Evolutionary conservation across 768 basidiomycete genomes (phyloP), one percentile per base, ranked within the genome.

Genomic region (Auricularia heimuer): DNA sequence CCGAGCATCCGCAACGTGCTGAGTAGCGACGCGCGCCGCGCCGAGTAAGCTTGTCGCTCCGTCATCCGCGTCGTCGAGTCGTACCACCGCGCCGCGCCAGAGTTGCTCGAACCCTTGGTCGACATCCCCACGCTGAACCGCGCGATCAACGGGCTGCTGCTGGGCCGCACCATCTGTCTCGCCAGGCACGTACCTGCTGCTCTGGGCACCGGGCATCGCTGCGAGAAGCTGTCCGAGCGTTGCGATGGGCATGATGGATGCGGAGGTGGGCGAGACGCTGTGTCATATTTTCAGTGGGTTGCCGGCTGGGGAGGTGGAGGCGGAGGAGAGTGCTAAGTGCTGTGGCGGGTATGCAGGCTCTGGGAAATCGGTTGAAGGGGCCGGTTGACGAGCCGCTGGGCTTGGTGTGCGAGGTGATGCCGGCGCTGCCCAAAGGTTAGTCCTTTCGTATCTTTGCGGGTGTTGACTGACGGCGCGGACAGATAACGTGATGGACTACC

Each of bases 1-100:
- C 88, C 95, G 0, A 96, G 92, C 75, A 88, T 99, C 69, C 87
- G 92, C 66, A 94, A 93, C 70, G 94, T 94, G 69, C 82, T 98
- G 58, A 81, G 85, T 72, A 88, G 92, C 35, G 96, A 98, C 75
- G 93, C 96, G 75, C 87, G 94, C 62, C 85, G 98, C n/a, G 97
- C 98, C 68, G 97, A 98, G 76, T 96, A 89, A 73, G 94, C 94
- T 1, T 94, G 92, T 68, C 84, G 96, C 62, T 96, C 92, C 69
- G 90, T 98, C 71, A 96, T 98, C 65, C 89, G 96, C 42, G 88
- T 92, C 65, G 83, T 98, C 70, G 96, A 99, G 70, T 88, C 92
- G 39, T 98, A 95, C 74, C 81, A 92, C 70, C 90, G 94, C 65
- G 80, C 89, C 63, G 88, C 86, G 16, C 83, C 89, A 21, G 92